A percentile compares a stretch with the other conserved stretches of the same genome.
Conservation (phyloP, 495 filamentous ascomycete species). For the Corynascus novoguineensis region DNA sequence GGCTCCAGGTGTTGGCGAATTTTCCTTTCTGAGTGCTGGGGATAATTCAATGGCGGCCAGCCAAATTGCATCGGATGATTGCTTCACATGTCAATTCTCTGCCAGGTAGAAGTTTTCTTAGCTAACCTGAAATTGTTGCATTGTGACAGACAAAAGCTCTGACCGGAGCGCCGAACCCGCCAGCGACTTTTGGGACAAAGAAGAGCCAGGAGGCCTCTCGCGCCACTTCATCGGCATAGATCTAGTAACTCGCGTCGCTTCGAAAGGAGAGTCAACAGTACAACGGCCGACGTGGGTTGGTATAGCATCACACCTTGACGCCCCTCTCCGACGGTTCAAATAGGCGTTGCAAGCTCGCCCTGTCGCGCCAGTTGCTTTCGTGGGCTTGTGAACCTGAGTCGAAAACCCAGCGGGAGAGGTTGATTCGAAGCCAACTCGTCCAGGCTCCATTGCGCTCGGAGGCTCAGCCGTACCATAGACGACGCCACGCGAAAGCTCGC, state of each 20-base stretch:
- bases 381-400: background rate
- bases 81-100: background rate
- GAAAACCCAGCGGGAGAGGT: background rate
- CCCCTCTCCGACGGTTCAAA: background rate
- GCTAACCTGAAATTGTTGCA: conserved; percentile 13
- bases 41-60: background rate
- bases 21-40: background rate
- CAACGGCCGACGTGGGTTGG: background rate
- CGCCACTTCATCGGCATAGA: background rate
- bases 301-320: background rate
- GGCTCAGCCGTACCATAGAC: background rate
- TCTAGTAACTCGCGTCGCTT: background rate
- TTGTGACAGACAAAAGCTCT: conserved; percentile 7
- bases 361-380: background rate
- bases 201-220: background rate
- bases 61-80: background rate
- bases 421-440: background rate
- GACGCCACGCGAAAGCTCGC: background rate
- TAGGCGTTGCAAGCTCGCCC: background rate
- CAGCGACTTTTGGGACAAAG: conserved; percentile 13
- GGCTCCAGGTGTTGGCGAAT: background rate
- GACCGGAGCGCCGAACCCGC: background rate
- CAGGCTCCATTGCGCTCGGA: background rate
- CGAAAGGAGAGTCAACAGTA: background rate
- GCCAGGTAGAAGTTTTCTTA: conserved; percentile 1